Percentiles rank a stretch among this genome's conserved stretches.
These are phyloP conservation scores for Drechslera avenae DNA, from an alignment of 2,329 filamentous ascomycete species.

Conservation along the genomic window DNA sequence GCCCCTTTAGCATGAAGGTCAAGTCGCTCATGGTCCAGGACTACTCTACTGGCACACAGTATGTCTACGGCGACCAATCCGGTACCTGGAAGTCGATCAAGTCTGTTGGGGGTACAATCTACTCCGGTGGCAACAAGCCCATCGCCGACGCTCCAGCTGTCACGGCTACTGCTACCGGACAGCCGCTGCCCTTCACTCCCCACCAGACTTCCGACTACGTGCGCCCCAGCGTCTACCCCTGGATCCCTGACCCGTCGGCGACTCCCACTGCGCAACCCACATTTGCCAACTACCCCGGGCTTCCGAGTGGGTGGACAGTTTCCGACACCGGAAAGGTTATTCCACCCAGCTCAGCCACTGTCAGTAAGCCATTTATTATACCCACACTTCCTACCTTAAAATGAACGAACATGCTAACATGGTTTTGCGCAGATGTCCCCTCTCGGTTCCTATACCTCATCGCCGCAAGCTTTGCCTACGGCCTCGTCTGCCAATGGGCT, in stretches of 20 bases:
- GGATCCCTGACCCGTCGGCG: constrained; percentile 63
- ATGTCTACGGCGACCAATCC: constrained; percentile 77
- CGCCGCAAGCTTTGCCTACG: constrained; percentile 49
- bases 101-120: constrained; percentile 77
- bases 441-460: constrained; percentile 59
- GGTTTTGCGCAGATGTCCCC: constrained; percentile 54
- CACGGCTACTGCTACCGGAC: constrained; percentile 65
- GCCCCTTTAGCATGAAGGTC: constrained; percentile 86
- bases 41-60: constrained; percentile 89
- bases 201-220: constrained; percentile 62
- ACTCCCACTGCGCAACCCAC: constrained; percentile 55
- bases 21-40: constrained; percentile 78
- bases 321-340: constrained; percentile 78
- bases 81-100: constrained; percentile 83
- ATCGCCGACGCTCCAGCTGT: constrained; percentile 65
- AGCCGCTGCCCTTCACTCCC: constrained; percentile 70
- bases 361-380: constrained; percentile 60
- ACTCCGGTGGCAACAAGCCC: constrained; percentile 61
- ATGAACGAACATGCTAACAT: constrained; percentile 20
- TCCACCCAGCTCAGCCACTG: constrained; percentile 69
- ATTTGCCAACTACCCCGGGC: constrained; percentile 57
- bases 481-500: constrained; percentile 34
- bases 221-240: constrained; percentile 58
- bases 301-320: constrained; percentile 83
- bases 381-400: constrained; percentile 1